Conservation (phyloP, 495 filamentous ascomycete species). For the Cercophora samala region DNA sequence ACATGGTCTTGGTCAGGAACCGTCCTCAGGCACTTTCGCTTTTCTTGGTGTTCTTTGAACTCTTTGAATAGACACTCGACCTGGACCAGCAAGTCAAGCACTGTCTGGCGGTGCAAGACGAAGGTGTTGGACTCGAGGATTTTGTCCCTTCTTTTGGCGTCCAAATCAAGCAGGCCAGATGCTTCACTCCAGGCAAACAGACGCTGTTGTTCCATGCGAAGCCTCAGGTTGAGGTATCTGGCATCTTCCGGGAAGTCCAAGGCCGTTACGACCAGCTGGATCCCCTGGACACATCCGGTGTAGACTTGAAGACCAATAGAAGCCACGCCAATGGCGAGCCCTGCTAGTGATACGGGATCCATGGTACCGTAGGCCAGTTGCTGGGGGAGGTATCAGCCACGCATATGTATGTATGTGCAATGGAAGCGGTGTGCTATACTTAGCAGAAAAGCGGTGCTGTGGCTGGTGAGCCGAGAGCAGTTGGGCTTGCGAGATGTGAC, state of each 20-base stretch:
- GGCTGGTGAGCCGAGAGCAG: background rate
- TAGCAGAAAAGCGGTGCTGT: background rate
- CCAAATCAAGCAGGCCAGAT: constrained; percentile 40
- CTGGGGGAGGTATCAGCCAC: constrained; percentile 6
- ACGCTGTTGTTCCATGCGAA: constrained; percentile 47
- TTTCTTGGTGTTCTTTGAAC: constrained; percentile 41
- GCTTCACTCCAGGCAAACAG: constrained; percentile 49
- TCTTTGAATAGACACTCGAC: constrained; percentile 45
- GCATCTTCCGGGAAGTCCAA: constrained; percentile 42
- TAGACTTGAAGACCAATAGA: constrained; percentile 43
- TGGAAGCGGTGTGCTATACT: background rate
- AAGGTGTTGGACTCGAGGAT: constrained; percentile 44
- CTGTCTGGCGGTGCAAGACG: constrained; percentile 41
- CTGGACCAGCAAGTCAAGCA: constrained; percentile 44
- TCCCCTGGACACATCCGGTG: constrained; percentile 42
- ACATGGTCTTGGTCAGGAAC: constrained; percentile 29
- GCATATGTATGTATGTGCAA: background rate
- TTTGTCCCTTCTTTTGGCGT: constrained; percentile 32
- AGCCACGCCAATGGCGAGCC: constrained; percentile 43
- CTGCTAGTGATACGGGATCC: constrained; percentile 41
- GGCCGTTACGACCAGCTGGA: constrained; percentile 44
- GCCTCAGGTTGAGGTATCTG: constrained; percentile 41
- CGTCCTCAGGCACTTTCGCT: constrained; percentile 33
- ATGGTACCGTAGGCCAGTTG: constrained; percentile 19
- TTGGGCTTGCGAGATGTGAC: background rate